Evolutionary conservation across 768 basidiomycete genomes (phyloP), one percentile per base, ranked within the genome.

Genomic region (Cubamyces lactineus): DNA sequence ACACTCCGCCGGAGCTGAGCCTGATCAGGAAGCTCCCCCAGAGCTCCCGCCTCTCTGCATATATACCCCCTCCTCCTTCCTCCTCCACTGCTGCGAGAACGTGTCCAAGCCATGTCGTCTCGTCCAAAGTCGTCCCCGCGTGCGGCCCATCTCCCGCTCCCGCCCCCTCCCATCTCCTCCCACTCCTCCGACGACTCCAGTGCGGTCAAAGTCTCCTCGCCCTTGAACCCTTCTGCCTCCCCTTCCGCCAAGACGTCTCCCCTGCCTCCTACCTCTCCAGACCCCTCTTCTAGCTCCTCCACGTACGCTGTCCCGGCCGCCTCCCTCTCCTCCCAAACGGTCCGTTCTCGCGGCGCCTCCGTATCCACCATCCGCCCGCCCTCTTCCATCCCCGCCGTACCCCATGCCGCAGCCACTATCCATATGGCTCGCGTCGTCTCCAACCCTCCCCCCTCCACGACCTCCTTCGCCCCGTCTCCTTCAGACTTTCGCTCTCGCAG

Each of bases 281-380:
- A 59, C 41, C 8, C 42, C n/a, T n/a, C n/a, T n/a, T n/a, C n/a
- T n/a, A n/a, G n/a, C n/a, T n/a, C n/a, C n/a, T n/a, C n/a, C n/a
- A n/a, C n/a, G 17, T 53, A 51, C 24, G 43, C 48, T 8, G 28
- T 48, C 2, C 57, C 54, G 9, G 6, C 34, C 45, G 26, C 58
- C 9, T 60, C 58, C 21, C 63, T 55, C 38, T 52, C 54, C 30
- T 24, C 54, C 0, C 48, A 46, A 42, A 43, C 54, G 0, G 59
- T 51, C 2, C 63, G 61, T 11, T 43, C 49, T 8, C 64, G 67
- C 28, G 67, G 64, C 3, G 59, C 26, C 8, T 70, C 69, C 8
- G 62, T 60, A 30, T 71, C 70, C 5, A 69, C 66, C 28, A 69
- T 69, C 52, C 64, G 61, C 3, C 48, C 60, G 6, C 47, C 56